These are phyloP conservation scores for Paracamarosporium sp. DNA, from an alignment of 2,329 filamentous ascomycete species.

Conservation along the genomic window DNA sequence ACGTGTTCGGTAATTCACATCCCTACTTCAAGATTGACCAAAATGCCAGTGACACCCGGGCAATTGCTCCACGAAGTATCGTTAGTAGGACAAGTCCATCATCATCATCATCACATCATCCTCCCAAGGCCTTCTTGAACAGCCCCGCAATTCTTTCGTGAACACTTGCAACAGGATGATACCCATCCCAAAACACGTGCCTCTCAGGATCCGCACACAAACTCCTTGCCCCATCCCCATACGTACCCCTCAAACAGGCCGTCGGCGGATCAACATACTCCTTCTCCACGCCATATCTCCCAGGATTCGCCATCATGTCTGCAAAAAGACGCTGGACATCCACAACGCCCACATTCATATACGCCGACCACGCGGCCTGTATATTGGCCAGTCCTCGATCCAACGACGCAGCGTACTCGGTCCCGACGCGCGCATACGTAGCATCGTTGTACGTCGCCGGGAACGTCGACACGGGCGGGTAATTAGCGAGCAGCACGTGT, in stretches of 20 bases:
- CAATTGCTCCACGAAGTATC: not conserved
- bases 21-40: not conserved
- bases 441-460: not conserved
- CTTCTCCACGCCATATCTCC: not conserved
- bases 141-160: not conserved
- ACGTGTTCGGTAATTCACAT: not conserved
- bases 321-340: not conserved
- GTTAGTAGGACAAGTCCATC: too few relatives aligned
- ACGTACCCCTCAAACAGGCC: constrained; percentile 11
- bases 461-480: not conserved
- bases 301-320: not conserved
- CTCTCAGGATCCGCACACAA: constrained; percentile 8
- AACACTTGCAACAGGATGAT: not conserved
- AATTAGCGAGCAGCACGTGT: not conserved
- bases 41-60: not conserved
- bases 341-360: not conserved
- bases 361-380: not conserved
- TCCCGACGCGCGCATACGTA: not conserved
- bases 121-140: not conserved
- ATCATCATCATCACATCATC: not conserved
- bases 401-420: not conserved
- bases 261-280: not conserved
- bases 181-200: not conserved
- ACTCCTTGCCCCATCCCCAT: constrained; percentile 10
- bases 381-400: not conserved